A percentile compares a stretch with the other conserved stretches of the same genome.
These are phyloP conservation scores for Hygrophila difformis DNA, from an alignment of 257 asterid species.

Conservation along the genomic window DNA sequence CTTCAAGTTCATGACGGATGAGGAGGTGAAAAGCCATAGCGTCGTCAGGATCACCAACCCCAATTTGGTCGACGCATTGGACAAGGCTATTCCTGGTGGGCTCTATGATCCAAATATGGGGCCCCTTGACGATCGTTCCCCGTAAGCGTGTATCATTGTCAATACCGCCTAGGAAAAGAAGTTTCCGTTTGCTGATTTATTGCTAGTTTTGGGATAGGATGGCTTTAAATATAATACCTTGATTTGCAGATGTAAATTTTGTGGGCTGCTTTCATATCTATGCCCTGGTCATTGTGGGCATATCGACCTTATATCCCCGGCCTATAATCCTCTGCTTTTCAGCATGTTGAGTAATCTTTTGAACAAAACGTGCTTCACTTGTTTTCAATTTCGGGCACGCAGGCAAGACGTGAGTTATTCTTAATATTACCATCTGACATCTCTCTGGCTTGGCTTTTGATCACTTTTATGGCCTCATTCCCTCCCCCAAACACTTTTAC, in stretches of 20 bases:
- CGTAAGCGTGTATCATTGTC: conserved; percentile 53
- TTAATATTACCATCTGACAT: background rate
- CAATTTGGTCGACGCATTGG: conserved; percentile 39
- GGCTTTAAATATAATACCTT: background rate
- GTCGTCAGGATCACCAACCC: conserved; percentile 50
- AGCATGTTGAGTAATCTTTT: conserved; percentile 40
- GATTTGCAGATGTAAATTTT: conserved; percentile 66
- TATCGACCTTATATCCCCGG: conserved; percentile 69
- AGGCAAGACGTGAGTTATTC: conserved; percentile 40
- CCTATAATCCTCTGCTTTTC: conserved; percentile 72
- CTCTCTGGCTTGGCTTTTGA: background rate
- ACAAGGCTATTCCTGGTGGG: conserved; percentile 54
- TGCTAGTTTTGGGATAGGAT: background rate
- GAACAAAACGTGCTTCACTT: conserved; percentile 50
- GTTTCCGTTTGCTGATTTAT: background rate
- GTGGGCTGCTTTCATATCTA: conserved; percentile 45
- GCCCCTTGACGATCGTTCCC: conserved; percentile 34
- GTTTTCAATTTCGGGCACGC: conserved; percentile 51
- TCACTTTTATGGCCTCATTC: background rate
- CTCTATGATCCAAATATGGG: conserved; percentile 83
- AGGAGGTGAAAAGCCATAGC: conserved; percentile 66
- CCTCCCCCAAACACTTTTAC: background rate
- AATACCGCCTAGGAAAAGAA: background rate
- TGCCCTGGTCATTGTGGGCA: conserved; percentile 93
- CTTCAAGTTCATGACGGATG: conserved; percentile 61